Evolutionary conservation across 768 basidiomycete species (phyloP).

Genomic region (Hericium erinaceus): DNA sequence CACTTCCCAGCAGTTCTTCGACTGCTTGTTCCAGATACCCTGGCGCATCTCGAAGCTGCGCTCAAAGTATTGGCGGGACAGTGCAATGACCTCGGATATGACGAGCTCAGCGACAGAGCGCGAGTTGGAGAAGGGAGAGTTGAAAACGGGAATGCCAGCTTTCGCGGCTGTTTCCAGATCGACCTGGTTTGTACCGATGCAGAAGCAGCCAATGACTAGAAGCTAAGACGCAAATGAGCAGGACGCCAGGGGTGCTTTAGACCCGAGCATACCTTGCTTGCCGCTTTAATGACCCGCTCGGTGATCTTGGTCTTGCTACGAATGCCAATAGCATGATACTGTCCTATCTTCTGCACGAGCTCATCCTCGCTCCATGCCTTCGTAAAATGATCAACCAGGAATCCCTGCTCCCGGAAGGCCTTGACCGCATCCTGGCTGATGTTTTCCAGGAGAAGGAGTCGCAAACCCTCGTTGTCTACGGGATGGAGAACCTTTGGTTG

Average conservation of each 20-base stretch:
- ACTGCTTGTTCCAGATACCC: slow-evolving; percentile 98
- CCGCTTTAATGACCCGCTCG: slow-evolving; percentile 76
- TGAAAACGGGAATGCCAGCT: slow-evolving; percentile 95
- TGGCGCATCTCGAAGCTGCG: slow-evolving; percentile 79
- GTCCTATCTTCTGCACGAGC: slow-evolving; percentile 71
- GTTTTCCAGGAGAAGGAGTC: slow-evolving; percentile 86
- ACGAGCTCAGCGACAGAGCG: slow-evolving; percentile 98
- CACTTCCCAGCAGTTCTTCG: slow-evolving; percentile 96
- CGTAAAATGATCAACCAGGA: slow-evolving; percentile 81
- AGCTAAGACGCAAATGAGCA: slow-evolving; percentile 41
- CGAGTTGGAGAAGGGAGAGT: slow-evolving; percentile 98
- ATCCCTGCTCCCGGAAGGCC: slow-evolving; percentile 74
- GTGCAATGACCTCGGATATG: slow-evolving; percentile 84
- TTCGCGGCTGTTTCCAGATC: slow-evolving; percentile 76
- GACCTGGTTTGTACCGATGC: slow-evolving; percentile 98
- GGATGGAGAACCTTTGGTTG: slow-evolving; percentile 72
- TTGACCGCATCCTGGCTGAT: slow-evolving; percentile 86
- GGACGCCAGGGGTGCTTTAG: neutral
- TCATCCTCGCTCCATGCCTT: slow-evolving; percentile 90
- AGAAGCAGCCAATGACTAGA: slow-evolving; percentile 95
- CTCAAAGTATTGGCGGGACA: slow-evolving; percentile 91
- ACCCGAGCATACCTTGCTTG: slow-evolving; percentile 54
- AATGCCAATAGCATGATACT: slow-evolving; percentile 93
- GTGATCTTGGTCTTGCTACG: slow-evolving; percentile 98
- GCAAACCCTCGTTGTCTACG: slow-evolving; percentile 70